Base-by-base conservation (phyloP, 306 rosid species). In the Malus domestica region DNA sequence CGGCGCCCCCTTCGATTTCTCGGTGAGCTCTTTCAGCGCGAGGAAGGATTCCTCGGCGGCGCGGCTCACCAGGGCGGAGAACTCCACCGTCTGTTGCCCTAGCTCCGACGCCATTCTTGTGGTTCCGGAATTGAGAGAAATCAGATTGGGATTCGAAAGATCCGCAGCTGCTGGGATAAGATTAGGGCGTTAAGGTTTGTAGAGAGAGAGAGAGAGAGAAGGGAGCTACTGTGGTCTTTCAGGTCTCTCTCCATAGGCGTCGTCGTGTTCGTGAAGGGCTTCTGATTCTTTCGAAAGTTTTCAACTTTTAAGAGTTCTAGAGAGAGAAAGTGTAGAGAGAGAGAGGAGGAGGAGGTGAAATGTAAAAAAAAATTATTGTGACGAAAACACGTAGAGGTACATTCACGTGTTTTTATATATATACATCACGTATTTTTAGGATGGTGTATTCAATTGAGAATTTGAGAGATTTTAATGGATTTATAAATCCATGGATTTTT, bases 21-120 rank as follows among this genome's bases (percentile, higher is more conserved):
- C 96, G 19, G 88, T 89, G 30, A 95, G 91, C 67, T 95, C 96
- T 82, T 92, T 92, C n/a, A 92, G 89, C 18, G 92, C 75, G 30
- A 73, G 42, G 78, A 85, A 92, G 0, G 97, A 95, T n/a, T 95
- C 99, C 38, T 92, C 93, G 20, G 97, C 97, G 33, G 97, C 83
- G 1, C 96, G 92, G 77, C 76, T 80, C 44, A 92, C 97, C 38
- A 95, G 86, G 68, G 96, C 80, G 66, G 99, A 90, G 69, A 95
- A 80, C 62, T 88, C 96, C 86, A 95, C 97, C 90, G 97, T 92
- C 40, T 95, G 96, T 77, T 95, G 97, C 88, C 97, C 99, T 83
- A 92, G 70, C 78, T 95, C 97, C n/a, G 89, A 85, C 74, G 91
- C 95, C 99, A 94, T 92, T 23, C 1, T 73, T 14, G 23, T 25